phyloP scores from a whole-genome alignment of 257 asterid species.

The Gardenia jasminoides region DNA sequence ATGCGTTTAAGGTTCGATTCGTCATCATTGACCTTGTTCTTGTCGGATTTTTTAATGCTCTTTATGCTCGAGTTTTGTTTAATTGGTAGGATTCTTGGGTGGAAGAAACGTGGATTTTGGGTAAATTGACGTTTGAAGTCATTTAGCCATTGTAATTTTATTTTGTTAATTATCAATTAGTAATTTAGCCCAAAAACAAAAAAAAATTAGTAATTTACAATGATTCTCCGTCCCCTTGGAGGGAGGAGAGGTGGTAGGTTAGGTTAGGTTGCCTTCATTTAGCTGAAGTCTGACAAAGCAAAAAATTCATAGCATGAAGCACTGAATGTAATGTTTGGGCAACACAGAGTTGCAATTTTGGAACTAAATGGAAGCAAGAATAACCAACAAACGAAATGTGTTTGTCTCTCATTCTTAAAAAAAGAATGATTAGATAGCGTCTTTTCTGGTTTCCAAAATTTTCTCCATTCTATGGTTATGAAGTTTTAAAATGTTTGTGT shows the following conservation, averaged over 20 bases:
- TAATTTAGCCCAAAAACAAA: too few species aligned
- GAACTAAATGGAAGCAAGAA: not conserved
- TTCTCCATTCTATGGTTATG: not conserved
- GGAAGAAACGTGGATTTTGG: not conserved
- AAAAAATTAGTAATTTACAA: not conserved
- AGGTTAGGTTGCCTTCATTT: not conserved
- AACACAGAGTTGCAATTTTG: not conserved
- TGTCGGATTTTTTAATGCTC: not conserved
- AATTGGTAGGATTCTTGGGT: not conserved
- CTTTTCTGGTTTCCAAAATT: slow-evolving; percentile 5
- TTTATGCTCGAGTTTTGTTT: not conserved
- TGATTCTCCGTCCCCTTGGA: not conserved
- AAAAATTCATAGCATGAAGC: not conserved
- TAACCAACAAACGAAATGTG: not conserved
- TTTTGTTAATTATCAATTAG: not conserved
- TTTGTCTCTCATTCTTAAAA: not conserved
- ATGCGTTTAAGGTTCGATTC: slow-evolving; percentile 76
- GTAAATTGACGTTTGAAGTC: not conserved
- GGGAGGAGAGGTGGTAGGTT: not conserved
- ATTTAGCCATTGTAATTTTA: not conserved
- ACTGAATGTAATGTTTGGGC: not conserved
- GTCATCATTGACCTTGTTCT: not conserved
- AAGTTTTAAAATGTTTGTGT: slow-evolving; percentile 11
- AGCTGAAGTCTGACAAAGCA: not conserved
- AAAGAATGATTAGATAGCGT: not conserved